Percentiles rank a stretch among this genome's conserved stretches.
Evolutionary conservation across 2,329 filamentous ascomycete genomes (phyloP).

Genomic region (Neonectria ditissima): DNA sequence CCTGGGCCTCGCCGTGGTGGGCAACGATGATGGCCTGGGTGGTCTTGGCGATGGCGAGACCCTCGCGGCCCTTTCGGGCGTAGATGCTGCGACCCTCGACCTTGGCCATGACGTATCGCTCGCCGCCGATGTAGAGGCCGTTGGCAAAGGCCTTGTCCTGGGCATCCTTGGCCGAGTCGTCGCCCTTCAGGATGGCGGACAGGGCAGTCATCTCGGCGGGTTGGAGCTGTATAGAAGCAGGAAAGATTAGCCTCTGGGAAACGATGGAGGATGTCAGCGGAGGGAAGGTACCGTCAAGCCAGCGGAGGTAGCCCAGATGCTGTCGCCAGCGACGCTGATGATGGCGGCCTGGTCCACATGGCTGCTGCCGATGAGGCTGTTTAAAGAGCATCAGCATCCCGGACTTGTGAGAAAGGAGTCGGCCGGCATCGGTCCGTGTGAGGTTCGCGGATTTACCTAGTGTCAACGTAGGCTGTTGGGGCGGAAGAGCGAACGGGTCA

Average conservation of each 20-base stretch:
- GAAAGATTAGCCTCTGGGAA: conserved; percentile 20
- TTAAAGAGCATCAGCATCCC: conserved; percentile 42
- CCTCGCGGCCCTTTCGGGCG: conserved; percentile 83
- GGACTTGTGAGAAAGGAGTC: not conserved
- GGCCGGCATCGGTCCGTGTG: conserved; percentile 9
- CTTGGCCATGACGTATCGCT: conserved; percentile 82
- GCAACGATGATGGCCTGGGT: conserved; percentile 88
- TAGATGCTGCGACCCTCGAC: conserved; percentile 85
- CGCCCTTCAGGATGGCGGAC: conserved; percentile 62
- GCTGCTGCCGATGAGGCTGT: conserved; percentile 82
- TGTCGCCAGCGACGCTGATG: conserved; percentile 83
- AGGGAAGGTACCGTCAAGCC: conserved; percentile 76
- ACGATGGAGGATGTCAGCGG: conserved; percentile 3
- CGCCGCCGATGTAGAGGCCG: conserved; percentile 80
- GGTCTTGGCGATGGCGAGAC: conserved; percentile 87
- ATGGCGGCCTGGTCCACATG: conserved; percentile 89
- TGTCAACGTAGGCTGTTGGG: conserved; percentile 63
- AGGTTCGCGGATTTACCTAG: conserved; percentile 55
- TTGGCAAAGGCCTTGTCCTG: conserved; percentile 76
- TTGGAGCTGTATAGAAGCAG: conserved; percentile 46
- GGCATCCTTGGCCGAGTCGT: conserved; percentile 61
- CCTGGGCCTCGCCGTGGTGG: conserved; percentile 81
- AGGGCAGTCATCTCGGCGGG: conserved; percentile 71
- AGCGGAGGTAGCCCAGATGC: conserved; percentile 78
- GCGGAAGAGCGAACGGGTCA: conserved; percentile 22